Conservation (phyloP, 2,329 filamentous ascomycete genomes). For the Achaetomium macrosporum region DNA sequence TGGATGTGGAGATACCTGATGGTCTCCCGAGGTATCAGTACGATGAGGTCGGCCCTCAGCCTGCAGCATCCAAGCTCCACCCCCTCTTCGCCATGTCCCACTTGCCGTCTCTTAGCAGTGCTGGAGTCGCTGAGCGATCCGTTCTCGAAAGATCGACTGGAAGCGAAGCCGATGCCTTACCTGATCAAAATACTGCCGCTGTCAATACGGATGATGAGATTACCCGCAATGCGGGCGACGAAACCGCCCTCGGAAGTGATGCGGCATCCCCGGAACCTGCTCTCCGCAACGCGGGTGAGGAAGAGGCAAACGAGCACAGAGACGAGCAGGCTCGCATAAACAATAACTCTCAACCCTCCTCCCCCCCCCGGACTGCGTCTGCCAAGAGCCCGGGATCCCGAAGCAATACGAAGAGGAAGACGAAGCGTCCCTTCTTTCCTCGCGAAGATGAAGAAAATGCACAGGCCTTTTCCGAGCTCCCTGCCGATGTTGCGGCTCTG, state of each 20-base stretch:
- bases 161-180: too few species aligned
- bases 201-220: too few species aligned
- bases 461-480: constrained; percentile 9
- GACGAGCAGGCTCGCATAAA: neutral
- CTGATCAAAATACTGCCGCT: too few species aligned
- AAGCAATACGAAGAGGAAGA: constrained; percentile 10
- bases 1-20: neutral
- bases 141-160: too few species aligned
- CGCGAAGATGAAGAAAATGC: constrained; percentile 11
- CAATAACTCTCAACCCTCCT: neutral
- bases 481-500: constrained; percentile 6
- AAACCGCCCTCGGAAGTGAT: too few species aligned
- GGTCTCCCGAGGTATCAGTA: neutral
- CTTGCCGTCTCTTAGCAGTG: too few species aligned
- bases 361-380: neutral
- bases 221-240: too few species aligned
- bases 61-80: too few species aligned
- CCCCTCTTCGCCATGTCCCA: too few species aligned
- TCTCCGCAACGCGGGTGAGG: neutral
- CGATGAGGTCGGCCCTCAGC: neutral
- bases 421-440: constrained; percentile 12
- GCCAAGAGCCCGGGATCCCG: neutral
- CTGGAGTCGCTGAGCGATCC: too few species aligned
- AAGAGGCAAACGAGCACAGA: neutral
- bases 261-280: too few species aligned